Evolutionary conservation across 2,329 filamentous ascomycete genomes (phyloP).

Genomic region (Fusarium drepaniforme): DNA sequence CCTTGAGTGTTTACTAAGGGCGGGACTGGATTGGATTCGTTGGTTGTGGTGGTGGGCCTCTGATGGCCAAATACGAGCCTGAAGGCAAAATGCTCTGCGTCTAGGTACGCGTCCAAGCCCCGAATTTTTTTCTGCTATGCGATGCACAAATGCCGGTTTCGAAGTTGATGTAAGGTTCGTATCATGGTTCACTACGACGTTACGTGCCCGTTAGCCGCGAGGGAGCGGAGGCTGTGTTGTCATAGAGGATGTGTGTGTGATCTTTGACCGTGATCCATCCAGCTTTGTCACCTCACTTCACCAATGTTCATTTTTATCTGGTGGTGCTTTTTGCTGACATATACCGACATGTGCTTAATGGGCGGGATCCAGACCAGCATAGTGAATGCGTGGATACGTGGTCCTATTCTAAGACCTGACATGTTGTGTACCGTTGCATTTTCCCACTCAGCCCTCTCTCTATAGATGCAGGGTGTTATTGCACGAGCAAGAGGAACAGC

Average conservation of each 20-base stretch:
- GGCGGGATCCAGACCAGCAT: background rate
- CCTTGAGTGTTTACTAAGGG: conserved; percentile 37
- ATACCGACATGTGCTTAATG: conserved; percentile 4
- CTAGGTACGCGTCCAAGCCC: conserved; percentile 27
- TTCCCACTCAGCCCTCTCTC: conserved; percentile 13
- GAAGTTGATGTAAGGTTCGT: conserved; percentile 2
- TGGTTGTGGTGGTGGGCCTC: conserved; percentile 23
- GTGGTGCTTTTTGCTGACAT: conserved; percentile 3
- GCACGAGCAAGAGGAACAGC: conserved; percentile 1
- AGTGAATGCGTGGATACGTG: conserved; percentile 10
- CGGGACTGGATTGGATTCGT: conserved; percentile 27
- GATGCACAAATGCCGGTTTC: conserved; percentile 17
- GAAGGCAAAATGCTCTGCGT: conserved; percentile 12
- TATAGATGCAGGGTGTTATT: conserved; percentile 3
- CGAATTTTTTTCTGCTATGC: conserved; percentile 4
- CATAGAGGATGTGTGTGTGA: background rate
- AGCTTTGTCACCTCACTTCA: background rate
- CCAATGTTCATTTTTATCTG: background rate
- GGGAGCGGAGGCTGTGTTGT: conserved; percentile 14
- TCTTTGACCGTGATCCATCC: background rate
- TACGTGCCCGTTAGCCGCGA: conserved; percentile 9
- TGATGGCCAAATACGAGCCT: conserved; percentile 34
- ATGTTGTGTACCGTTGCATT: conserved; percentile 10
- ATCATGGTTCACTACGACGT: background rate
- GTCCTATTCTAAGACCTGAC: conserved; percentile 2